Evolutionary conservation across 495 filamentous ascomycete genomes (phyloP), one percentile per base, ranked within the genome.

Genomic region (Penicillium malachiteum): DNA sequence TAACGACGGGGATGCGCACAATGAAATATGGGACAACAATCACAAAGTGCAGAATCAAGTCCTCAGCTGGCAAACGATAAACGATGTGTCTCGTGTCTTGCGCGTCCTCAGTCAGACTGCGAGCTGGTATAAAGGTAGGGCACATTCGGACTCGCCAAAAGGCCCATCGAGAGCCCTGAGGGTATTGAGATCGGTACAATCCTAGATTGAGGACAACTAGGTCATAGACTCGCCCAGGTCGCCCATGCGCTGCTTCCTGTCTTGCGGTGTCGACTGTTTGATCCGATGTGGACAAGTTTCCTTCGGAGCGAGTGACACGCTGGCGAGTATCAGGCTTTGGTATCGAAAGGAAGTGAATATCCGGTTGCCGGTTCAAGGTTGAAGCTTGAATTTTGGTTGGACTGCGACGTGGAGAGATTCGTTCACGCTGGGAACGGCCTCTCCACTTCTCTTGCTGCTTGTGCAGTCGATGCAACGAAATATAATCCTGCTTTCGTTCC

Each of bases 391-490:
- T 26, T 13, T 56, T 58, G 10, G 21, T 21, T 3, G 55, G 52
- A 35, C 50, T 60, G 41, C 50, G 52, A 47, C 47, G 47, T 8
- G 60, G 57, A 21, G 54, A 54, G n/a, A 16, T 7, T 2, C 52
- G 49, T 31, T 52, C 58, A 32, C 17, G 21, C 18, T 30, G 47
- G 38, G 32, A 31, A 35, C 50, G 59, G 21, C 43, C 32, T 54
- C 32, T 58, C 65, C 65, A 68, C 17, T 59, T 66, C 31, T 52
- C 55, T n/a, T 31, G 45, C 17, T 64, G 57, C 39, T 62, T 64
- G 12, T 54, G 45, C 40, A 55, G 57, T 11, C 56, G 55, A 33
- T 64, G 51, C 3, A 37, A 50, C 14, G 54, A 17, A 26, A 54
- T 41, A 30, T 64, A 46, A 42, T 66, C 59, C 11, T 45, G 55